These are phyloP conservation scores for Yarrowia alimentaria DNA, from an alignment of 805 yeast species.

Conservation along the genomic window DNA sequence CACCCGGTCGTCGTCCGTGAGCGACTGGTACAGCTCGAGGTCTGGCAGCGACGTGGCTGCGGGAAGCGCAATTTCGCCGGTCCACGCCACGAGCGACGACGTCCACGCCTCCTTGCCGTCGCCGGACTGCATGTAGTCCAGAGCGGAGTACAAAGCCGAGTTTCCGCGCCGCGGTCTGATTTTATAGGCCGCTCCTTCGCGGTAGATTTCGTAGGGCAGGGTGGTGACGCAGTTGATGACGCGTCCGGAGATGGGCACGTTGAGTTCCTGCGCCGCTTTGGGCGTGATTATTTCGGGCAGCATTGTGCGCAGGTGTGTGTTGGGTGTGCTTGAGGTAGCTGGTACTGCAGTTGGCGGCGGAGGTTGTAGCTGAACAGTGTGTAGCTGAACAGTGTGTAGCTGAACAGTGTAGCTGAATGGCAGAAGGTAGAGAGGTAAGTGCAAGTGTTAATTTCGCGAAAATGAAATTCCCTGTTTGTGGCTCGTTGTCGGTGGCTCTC, in stretches of 20 bases:
- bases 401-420: too few relatives aligned
- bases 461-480: too few relatives aligned
- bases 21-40: conserved; percentile 37
- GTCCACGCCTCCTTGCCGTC: conserved; percentile 62
- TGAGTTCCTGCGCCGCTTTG: not conserved
- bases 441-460: too few relatives aligned
- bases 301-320: not conserved
- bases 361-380: too few relatives aligned
- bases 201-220: conserved; percentile 61
- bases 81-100: conserved; percentile 88
- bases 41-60: conserved; percentile 33
- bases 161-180: conserved; percentile 64
- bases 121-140: conserved; percentile 49
- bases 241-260: conserved; percentile 50
- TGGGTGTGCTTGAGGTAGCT: not conserved
- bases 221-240: conserved; percentile 65
- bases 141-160: conserved; percentile 77
- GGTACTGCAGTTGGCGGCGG: not conserved
- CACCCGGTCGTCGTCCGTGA: conserved; percentile 56
- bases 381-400: too few relatives aligned
- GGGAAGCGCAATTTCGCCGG: conserved; percentile 67
- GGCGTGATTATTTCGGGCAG: conserved; percentile 18
- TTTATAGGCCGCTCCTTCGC: conserved; percentile 45
- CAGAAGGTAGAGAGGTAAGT: too few relatives aligned
- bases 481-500: too few relatives aligned